Percentiles rank a stretch among this genome's conserved stretches.
Evolutionary conservation across 345 rosid genomes (phyloP).

Genomic region (Aquilaria yunnanensis): DNA sequence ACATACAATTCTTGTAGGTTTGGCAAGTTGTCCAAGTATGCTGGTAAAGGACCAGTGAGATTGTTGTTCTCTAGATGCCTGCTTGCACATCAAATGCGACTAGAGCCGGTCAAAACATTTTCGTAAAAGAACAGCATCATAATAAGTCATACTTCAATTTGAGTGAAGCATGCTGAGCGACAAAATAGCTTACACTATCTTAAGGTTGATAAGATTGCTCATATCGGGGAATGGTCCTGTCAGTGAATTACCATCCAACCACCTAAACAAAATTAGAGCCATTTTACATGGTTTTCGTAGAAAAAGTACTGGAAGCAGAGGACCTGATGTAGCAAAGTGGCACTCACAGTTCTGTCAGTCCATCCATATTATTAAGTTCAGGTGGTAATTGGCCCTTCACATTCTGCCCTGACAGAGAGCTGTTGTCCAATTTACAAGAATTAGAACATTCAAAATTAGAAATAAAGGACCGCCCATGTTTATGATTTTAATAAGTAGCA

Average conservation of each 20-base stretch:
- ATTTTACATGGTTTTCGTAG: slow-evolving; percentile 4
- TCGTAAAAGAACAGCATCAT: background rate
- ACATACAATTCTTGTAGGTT: slow-evolving; percentile 78
- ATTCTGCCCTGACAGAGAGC: slow-evolving; percentile 61
- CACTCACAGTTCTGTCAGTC: slow-evolving; percentile 74
- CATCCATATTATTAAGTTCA: slow-evolving; percentile 57
- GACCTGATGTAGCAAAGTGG: slow-evolving; percentile 4
- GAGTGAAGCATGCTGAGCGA: too few species aligned
- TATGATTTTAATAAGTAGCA: background rate
- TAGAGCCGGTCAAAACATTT: slow-evolving; percentile 14
- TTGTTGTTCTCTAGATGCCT: slow-evolving; percentile 94
- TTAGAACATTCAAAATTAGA: background rate
- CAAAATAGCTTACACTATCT: slow-evolving; percentile 51
- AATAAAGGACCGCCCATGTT: background rate
- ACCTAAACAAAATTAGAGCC: slow-evolving; percentile 37
- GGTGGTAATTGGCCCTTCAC: slow-evolving; percentile 63
- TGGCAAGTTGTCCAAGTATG: slow-evolving; percentile 57
- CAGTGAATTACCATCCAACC: slow-evolving; percentile 76
- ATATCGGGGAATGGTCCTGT: slow-evolving; percentile 71
- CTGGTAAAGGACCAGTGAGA: slow-evolving; percentile 70
- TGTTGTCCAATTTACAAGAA: slow-evolving; percentile 30
- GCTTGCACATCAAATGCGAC: slow-evolving; percentile 17
- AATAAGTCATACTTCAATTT: too few species aligned
- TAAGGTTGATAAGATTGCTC: slow-evolving; percentile 66
- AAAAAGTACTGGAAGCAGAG: background rate